Evolutionary conservation across 768 basidiomycete genomes (phyloP), one percentile per base, ranked within the genome.

Genomic region (Cyclocybe aegerita): DNA sequence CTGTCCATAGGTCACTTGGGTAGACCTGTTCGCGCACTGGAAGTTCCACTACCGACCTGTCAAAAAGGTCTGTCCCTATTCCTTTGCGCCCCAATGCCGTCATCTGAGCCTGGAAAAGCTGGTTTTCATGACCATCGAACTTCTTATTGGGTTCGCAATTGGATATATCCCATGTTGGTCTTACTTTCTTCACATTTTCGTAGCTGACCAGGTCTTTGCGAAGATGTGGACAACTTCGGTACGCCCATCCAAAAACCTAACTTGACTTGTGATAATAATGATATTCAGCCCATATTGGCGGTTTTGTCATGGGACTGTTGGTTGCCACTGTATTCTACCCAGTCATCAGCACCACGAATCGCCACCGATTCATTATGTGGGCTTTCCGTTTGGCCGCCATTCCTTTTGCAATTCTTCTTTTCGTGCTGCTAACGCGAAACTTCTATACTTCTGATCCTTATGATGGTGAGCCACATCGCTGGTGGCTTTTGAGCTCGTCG

Each of bases 21-120:
- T 96, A 7, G 96, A 96, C 63, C 73, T 98, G 10, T 76, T 93
- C 36, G 85, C 93, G 3, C 96, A 98, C 61, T 98, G 96, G 96
- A 79, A 81, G 59, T 88, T 93, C 60, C 85, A 93, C 46, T 85
- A 90, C 62, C 78, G 83, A 50, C 97, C 96, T 8, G 82, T 80
- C 12, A 78, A 83, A 51, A 93, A 82, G 79, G 93, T 88, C 56
- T 50, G 70, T 53, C 23, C 16, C 15, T 14, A 5, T 11, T 35
- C 45, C 1, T 16, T 55, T 23, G 35, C 39, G 4, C 43, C 32
- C 31, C 12, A n/a, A 12, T 10, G 4, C 7, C 11, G 30, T 12
- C 3, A 15, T 45, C 29, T 36, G 23, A 33, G 23, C 44, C 29
- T 53, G 29, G 36, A 39, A 29, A 55, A 96, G 91, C 79, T 97